Base-by-base conservation (phyloP, 495 filamentous ascomycete species). In the Hyphodiscus hymeniophilus region DNA sequence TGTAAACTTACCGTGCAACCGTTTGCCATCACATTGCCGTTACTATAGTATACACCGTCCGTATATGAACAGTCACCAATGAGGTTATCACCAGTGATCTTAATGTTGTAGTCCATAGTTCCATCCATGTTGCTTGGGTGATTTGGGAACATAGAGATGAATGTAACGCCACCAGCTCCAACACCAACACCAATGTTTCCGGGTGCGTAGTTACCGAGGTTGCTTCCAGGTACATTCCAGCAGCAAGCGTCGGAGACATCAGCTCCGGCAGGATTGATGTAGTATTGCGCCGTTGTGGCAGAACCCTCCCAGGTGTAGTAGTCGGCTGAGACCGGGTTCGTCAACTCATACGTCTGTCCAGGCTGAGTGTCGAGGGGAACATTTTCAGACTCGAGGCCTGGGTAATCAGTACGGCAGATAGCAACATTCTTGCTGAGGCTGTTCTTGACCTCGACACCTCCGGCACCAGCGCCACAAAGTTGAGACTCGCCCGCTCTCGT, bases 321-420 rank as follows among this genome's bases (percentile, higher is more conserved):
- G 35, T 63, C 69, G 31, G 58, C 58, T 20, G 80, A 76, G 45
- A 84, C 65, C 23, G 92, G 87, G 71, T 82, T 84, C 54, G 87
- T 86, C 56, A 98, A 64, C 24, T 72, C 63, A 49, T 73, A 72
- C 8, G 63, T 70, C 10, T 61, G 56, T 34, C 84, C 85, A 43
- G 81, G 60, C 15, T 57, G 52, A 24, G 79, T 71, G 54, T 77
- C 66, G 20, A 89, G 61, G 41, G 91, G 89, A 47, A 97, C 74
- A 28, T 82, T 84, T 77, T 94, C 89, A 50, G 70, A 66, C 69
- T 98, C 92, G 47, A 78, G 76, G 71, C 86, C 92, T 47, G 92
- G 92, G 65, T 98, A 98, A 61, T 97, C 89, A 41, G 92, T 97
- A 62, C 89, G 88, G 77, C 92, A 98, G 50, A 95, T 71, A 35